Conservation (phyloP, 2,329 filamentous ascomycete species). For the Neopestalotiopsis clavispora region DNA sequence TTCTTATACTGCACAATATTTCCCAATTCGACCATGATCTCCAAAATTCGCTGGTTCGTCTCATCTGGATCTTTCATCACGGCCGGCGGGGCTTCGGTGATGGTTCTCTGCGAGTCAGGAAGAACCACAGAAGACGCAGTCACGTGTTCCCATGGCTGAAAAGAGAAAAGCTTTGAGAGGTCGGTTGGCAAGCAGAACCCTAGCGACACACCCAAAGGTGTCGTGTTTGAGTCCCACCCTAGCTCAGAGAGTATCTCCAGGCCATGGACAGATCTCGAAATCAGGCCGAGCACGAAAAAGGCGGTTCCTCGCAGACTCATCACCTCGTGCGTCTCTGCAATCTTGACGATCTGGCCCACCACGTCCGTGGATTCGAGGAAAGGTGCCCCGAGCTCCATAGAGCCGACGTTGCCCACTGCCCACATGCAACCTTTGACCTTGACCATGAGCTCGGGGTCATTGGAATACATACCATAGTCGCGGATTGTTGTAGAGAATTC, state of each 20-base stretch:
- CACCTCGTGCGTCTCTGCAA: slow-evolving; percentile 86
- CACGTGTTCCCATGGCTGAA: slow-evolving; percentile 63
- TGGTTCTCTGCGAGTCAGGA: slow-evolving; percentile 58
- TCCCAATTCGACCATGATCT: slow-evolving; percentile 84
- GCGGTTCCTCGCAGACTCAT: slow-evolving; percentile 94
- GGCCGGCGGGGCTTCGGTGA: slow-evolving; percentile 50
- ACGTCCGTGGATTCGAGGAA: slow-evolving; percentile 92
- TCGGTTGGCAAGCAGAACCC: slow-evolving; percentile 87
- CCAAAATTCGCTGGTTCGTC: slow-evolving; percentile 78
- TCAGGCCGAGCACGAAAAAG: slow-evolving; percentile 92
- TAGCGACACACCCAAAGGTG: slow-evolving; percentile 78
- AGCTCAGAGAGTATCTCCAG: slow-evolving; percentile 88
- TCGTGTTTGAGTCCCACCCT: slow-evolving; percentile 92
- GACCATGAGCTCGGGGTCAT: slow-evolving; percentile 82
- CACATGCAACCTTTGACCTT: slow-evolving; percentile 97
- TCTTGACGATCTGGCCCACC: slow-evolving; percentile 83
- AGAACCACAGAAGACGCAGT: slow-evolving; percentile 52
- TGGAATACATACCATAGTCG: slow-evolving; percentile 82
- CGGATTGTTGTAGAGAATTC: slow-evolving; percentile 90
- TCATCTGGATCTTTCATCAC: slow-evolving; percentile 63
- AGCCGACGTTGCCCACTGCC: slow-evolving; percentile 97
- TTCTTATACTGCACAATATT: slow-evolving; percentile 93
- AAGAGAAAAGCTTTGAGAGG: slow-evolving; percentile 78
- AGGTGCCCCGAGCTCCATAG: slow-evolving; percentile 94
- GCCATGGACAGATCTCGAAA: slow-evolving; percentile 89